Evolutionary conservation across 768 basidiomycete genomes (phyloP).

Genomic region (Dacryopinax spathularia): DNA sequence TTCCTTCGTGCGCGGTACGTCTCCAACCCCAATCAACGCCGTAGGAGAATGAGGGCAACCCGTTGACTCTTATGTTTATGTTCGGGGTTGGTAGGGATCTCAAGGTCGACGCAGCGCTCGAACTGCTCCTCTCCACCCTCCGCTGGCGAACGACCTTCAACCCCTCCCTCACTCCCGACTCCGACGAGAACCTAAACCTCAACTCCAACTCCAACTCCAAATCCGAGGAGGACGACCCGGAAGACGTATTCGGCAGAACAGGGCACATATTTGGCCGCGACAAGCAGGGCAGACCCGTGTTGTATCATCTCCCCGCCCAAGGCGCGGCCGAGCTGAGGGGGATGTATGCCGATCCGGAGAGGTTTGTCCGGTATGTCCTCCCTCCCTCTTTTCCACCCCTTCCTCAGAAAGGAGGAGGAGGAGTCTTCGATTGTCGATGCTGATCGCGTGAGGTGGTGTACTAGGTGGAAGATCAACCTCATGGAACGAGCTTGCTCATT

Average conservation of each 20-base stretch:
- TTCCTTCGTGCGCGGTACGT: constrained; percentile 59
- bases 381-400: no score
- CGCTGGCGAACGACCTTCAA: constrained; percentile 57
- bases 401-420: no score
- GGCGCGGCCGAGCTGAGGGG: constrained; percentile 52
- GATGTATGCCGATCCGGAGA: constrained; percentile 60
- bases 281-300: constrained; percentile 52
- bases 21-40: neutral
- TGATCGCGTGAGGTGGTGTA: no score
- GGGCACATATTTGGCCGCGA: constrained; percentile 54
- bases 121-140: constrained; percentile 53
- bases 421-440: no score
- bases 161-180: no score
- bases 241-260: constrained; percentile 48
- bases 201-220: no score
- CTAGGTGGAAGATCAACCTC: constrained; percentile 68
- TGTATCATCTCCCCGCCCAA: no score
- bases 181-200: constrained; percentile 43
- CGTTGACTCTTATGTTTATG: neutral
- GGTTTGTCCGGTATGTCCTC: constrained; percentile 51
- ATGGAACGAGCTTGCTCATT: constrained; percentile 54
- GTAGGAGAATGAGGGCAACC: no score
- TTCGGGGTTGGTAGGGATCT: constrained; percentile 32
- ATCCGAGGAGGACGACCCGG: constrained; percentile 50
- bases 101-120: constrained; percentile 37